A percentile compares a stretch with the other conserved stretches of the same genome.
phyloP scores from a whole-genome alignment of 2,329 filamentous ascomycete species.

The Pseudogymnoascus sp. region DNA sequence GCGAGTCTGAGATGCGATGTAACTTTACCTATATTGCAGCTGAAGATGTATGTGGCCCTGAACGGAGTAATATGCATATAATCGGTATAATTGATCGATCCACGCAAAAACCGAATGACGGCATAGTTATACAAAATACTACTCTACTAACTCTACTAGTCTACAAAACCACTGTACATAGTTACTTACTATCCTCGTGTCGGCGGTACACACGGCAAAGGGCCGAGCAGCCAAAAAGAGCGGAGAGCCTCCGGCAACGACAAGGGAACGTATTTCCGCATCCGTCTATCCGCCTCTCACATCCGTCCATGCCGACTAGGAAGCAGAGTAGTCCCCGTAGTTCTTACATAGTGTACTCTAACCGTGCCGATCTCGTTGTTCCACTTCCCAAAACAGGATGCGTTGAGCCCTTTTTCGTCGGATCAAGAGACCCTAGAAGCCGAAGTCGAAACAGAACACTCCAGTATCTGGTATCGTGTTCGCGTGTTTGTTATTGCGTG shows the following conservation, averaged over 20 bases:
- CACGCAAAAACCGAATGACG: neutral
- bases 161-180: no score
- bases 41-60: neutral
- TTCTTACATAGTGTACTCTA: neutral
- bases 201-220: constrained; percentile 5
- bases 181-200: neutral
- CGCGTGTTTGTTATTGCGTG: no score
- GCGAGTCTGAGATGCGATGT: neutral
- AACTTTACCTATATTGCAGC: neutral
- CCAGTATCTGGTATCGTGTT: no score
- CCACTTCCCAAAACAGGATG: neutral
- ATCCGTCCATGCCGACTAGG: neutral
- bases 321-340: constrained; percentile 2
- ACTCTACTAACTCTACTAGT: neutral
- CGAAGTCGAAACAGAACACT: neutral
- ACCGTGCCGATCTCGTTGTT: neutral
- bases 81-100: neutral
- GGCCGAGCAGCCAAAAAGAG: constrained; percentile 5
- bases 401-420: neutral
- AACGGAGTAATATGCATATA: neutral
- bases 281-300: neutral
- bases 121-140: neutral
- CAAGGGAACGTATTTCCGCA: constrained; percentile 4
- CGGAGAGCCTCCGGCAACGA: neutral
- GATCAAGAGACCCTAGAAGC: neutral